Conservation (phyloP, 129 eudicot genomes). For the sunflower (Helianthus annuus) region DNA sequence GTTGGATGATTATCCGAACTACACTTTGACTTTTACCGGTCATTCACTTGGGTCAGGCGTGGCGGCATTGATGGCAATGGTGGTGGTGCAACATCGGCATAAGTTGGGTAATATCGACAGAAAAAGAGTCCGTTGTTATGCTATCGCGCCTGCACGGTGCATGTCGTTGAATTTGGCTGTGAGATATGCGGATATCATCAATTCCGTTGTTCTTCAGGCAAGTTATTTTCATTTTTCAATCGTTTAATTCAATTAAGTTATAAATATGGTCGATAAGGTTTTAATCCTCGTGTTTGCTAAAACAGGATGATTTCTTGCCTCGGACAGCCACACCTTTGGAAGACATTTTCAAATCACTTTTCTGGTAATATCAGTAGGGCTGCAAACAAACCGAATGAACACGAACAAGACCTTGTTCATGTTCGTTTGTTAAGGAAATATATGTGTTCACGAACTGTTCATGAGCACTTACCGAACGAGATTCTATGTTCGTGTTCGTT, state of each 20-base stretch:
- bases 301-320: conserved; percentile 98
- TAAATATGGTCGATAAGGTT: background rate
- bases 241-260: conserved; percentile 1
- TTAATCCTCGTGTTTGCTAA: conserved; percentile 10
- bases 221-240: conserved; percentile 25
- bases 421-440: no score
- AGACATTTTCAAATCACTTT: conserved; percentile 93
- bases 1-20: conserved; percentile 63
- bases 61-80: conserved; percentile 73
- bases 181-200: conserved; percentile 90
- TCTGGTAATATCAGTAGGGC: conserved; percentile 56
- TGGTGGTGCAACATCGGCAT: conserved; percentile 71
- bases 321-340: conserved; percentile 99
- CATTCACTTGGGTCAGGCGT: conserved; percentile 97
- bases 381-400: no score
- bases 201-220: conserved; percentile 95
- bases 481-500: no score
- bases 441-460: no score
- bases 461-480: no score
- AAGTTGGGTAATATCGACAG: conserved; percentile 70
- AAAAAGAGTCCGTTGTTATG: conserved; percentile 74
- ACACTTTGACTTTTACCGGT: conserved; percentile 79
- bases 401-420: no score
- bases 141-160: conserved; percentile 95
- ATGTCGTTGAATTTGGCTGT: conserved; percentile 93